Evolutionary conservation across 2,329 filamentous ascomycete genomes (phyloP).

Genomic region (Fusarium keratoplasticum): DNA sequence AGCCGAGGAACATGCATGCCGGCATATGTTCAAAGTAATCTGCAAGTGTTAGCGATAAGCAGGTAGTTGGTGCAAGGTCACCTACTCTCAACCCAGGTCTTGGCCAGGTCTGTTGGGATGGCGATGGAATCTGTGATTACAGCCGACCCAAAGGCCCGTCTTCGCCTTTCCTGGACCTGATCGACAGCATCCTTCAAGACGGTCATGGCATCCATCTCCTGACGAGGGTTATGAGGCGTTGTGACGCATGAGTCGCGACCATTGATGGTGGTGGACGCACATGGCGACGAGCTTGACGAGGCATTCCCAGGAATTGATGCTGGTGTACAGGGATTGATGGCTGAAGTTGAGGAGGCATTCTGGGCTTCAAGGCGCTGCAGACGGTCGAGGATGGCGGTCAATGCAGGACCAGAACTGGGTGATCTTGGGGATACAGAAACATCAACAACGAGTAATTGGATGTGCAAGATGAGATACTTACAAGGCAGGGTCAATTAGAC

Average conservation of each 20-base stretch:
- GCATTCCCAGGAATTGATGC: slow-evolving; percentile 21
- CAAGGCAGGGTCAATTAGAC: slow-evolving; percentile 29
- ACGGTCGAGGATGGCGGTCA: slow-evolving; percentile 46
- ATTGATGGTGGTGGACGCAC: slow-evolving; percentile 8
- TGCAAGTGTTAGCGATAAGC: neutral
- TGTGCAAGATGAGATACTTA: slow-evolving; percentile 9
- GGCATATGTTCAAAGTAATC: slow-evolving; percentile 47
- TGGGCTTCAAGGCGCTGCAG: slow-evolving; percentile 46
- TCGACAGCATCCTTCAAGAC: slow-evolving; percentile 46
- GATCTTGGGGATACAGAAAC: slow-evolving; percentile 16
- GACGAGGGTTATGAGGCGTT: neutral
- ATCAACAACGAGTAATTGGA: slow-evolving; percentile 3
- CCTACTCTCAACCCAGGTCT: slow-evolving; percentile 45
- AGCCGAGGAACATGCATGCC: slow-evolving; percentile 44
- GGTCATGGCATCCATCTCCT: slow-evolving; percentile 41
- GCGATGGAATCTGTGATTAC: slow-evolving; percentile 41
- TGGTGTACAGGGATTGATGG: slow-evolving; percentile 3
- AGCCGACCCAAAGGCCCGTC: slow-evolving; percentile 32
- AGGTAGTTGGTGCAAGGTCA: neutral
- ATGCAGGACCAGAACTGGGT: slow-evolving; percentile 22
- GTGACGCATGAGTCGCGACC: slow-evolving; percentile 15
- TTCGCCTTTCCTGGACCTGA: slow-evolving; percentile 42
- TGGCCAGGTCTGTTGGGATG: slow-evolving; percentile 45
- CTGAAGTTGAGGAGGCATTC: slow-evolving; percentile 1
- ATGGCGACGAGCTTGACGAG: slow-evolving; percentile 27